These are phyloP conservation scores for Populus trichocarpa DNA, from an alignment of 441 rosid species.

Conservation along the genomic window DNA sequence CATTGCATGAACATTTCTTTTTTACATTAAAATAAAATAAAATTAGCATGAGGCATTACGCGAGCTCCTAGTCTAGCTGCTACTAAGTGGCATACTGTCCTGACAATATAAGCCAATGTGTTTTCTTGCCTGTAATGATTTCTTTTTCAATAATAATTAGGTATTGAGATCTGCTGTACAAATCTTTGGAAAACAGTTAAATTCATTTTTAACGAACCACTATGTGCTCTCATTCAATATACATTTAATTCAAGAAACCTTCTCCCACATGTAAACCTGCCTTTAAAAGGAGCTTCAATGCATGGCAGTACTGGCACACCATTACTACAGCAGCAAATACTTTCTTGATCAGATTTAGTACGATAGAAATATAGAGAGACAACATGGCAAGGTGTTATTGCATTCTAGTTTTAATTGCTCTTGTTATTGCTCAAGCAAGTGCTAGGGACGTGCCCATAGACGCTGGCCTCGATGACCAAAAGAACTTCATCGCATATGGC, in stretches of 20 bases:
- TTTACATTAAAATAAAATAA: too few species aligned
- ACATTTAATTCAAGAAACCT: slow-evolving; percentile 20
- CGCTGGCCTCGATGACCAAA: slow-evolving; percentile 55
- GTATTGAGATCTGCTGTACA: background rate
- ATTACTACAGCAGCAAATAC: background rate
- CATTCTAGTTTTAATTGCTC: slow-evolving; percentile 22
- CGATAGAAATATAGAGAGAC: background rate
- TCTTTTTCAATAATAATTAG: too few species aligned
- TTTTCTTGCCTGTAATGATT: background rate
- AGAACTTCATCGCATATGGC: slow-evolving; percentile 51
- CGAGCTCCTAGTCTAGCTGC: too few species aligned
- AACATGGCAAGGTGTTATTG: slow-evolving; percentile 19
- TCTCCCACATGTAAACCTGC: background rate
- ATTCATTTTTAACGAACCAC: too few species aligned
- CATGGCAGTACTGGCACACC: background rate
- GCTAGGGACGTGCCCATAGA: slow-evolving; percentile 26
- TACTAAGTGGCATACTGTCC: too few species aligned
- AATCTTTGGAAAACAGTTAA: background rate
- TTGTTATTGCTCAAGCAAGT: slow-evolving; percentile 22
- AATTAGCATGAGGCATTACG: too few species aligned
- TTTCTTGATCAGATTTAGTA: background rate
- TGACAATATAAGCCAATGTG: background rate
- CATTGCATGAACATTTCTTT: too few species aligned
- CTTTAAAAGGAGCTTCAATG: slow-evolving; percentile 23
- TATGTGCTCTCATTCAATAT: slow-evolving; percentile 14